phyloP scores from a whole-genome alignment of 768 basidiomycete species.

The Suillus ampliporus region DNA sequence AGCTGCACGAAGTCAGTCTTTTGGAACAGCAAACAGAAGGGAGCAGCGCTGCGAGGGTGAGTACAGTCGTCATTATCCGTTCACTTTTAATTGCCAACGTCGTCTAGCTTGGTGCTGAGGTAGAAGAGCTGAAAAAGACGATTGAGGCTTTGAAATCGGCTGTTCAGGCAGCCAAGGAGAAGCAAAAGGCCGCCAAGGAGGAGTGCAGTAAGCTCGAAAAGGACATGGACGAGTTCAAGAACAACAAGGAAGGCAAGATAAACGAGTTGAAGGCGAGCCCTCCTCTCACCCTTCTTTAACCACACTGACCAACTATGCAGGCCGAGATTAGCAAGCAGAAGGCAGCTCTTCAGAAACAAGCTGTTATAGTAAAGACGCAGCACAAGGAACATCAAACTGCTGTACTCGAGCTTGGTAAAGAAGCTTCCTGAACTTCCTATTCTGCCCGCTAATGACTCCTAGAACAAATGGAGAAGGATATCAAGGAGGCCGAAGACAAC shows the following conservation, averaged over 20 bases:
- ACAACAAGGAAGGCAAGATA: slow-evolving; percentile 97
- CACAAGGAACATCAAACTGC: slow-evolving; percentile 93
- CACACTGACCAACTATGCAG: slow-evolving; percentile 42
- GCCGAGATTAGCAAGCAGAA: slow-evolving; percentile 83
- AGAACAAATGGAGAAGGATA: slow-evolving; percentile 40
- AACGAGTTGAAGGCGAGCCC: slow-evolving; percentile 83
- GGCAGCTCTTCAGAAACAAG: slow-evolving; percentile 78
- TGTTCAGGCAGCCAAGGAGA: slow-evolving; percentile 69
- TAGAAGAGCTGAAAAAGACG: slow-evolving; percentile 70
- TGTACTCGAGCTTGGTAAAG: slow-evolving; percentile 83
- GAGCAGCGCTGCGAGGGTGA: slow-evolving; percentile 88
- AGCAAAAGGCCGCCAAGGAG: slow-evolving; percentile 74
- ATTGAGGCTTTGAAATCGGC: slow-evolving; percentile 64
- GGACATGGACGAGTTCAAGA: slow-evolving; percentile 98
- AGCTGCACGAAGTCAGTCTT: slow-evolving; percentile 83
- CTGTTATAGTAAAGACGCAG: slow-evolving; percentile 79
- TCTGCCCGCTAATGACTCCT: neutral
- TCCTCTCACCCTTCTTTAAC: neutral
- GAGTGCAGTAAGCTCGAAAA: slow-evolving; percentile 90
- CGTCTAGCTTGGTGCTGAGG: slow-evolving; percentile 76
- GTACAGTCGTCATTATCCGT: slow-evolving; percentile 25
- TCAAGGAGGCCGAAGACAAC: slow-evolving; percentile 26
- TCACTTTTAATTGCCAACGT: neutral
- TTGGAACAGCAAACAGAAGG: slow-evolving; percentile 85
- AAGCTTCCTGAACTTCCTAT: neutral